Evolutionary conservation across 805 yeast genomes (phyloP).

Genomic region (Saturnispora quitensis): DNA sequence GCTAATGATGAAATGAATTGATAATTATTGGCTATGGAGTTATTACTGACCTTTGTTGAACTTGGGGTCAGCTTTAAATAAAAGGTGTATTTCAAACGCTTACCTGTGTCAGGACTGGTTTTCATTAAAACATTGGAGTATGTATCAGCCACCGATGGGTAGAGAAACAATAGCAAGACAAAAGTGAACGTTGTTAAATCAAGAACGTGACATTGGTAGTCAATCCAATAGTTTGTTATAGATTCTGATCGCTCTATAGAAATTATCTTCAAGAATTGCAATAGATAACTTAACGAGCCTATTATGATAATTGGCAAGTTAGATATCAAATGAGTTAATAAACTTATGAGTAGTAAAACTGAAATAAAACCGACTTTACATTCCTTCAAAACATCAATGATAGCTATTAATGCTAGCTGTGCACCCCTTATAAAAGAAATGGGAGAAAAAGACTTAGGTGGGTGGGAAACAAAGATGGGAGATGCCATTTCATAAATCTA

Average conservation of each 20-base stretch:
- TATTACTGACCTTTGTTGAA: background rate
- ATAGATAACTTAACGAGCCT: background rate
- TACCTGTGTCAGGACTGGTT: background rate
- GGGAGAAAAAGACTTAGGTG: conserved; percentile 45
- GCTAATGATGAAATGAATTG: background rate
- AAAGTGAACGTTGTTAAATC: conserved; percentile 2
- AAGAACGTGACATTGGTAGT: conserved; percentile 7
- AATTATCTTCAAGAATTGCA: background rate
- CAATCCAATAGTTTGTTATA: conserved; percentile 2
- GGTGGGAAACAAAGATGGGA: conserved; percentile 48
- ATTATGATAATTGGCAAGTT: conserved; percentile 1
- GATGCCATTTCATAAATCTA: conserved; percentile 37
- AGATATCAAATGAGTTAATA: background rate
- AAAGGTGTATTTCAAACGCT: background rate
- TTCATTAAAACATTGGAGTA: background rate
- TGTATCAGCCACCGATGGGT: background rate
- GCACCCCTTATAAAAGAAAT: conserved; percentile 43
- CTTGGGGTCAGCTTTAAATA: background rate
- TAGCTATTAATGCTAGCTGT: conserved; percentile 36
- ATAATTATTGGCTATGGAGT: background rate
- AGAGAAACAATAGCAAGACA: background rate
- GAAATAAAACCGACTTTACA: background rate
- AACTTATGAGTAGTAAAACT: background rate
- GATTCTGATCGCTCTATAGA: background rate
- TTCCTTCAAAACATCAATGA: background rate